A percentile compares a stretch with the other conserved stretches of the same genome.
phyloP scores from a whole-genome alignment of 768 basidiomycete genomes.

The Mycena albidolilacea region DNA sequence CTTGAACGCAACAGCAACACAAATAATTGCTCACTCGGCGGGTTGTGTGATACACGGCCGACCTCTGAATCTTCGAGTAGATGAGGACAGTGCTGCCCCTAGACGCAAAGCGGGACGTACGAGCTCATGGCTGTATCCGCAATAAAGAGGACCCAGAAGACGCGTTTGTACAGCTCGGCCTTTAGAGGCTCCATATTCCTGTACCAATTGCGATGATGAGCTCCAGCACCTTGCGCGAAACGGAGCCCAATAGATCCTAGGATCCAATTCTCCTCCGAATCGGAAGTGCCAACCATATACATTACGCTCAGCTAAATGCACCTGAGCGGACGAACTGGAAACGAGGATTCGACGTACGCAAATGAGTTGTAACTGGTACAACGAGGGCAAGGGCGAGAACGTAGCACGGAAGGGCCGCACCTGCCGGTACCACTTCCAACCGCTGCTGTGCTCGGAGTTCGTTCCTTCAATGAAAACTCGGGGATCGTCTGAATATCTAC shows the following conservation, averaged over 20 bases:
- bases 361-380: conserved; percentile 1
- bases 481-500: conserved; percentile 68
- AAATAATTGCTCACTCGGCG: conserved; percentile 67
- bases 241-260: conserved; percentile 70
- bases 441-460: conserved; percentile 60
- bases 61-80: conserved; percentile 57
- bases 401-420: conserved; percentile 58
- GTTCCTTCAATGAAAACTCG: conserved; percentile 52
- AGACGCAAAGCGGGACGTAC: conserved; percentile 21
- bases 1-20: neutral
- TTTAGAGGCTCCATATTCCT: conserved; percentile 51
- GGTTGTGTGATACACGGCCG: conserved; percentile 75
- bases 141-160: conserved; percentile 61
- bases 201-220: conserved; percentile 62
- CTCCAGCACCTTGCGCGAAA: conserved; percentile 72
- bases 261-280: conserved; percentile 39
- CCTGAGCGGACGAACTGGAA: too few relatives aligned
- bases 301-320: neutral
- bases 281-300: neutral
- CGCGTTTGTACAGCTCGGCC: conserved; percentile 73
- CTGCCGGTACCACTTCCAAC: conserved; percentile 75
- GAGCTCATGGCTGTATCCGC: conserved; percentile 55
- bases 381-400: conserved; percentile 39
- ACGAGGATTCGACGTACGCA: neutral
- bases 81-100: too few relatives aligned